A percentile compares a stretch with the other conserved stretches of the same genome.
phyloP scores from a whole-genome alignment of 192 early-diverging fungal genomes.

The Backusella tuberculispora region DNA sequence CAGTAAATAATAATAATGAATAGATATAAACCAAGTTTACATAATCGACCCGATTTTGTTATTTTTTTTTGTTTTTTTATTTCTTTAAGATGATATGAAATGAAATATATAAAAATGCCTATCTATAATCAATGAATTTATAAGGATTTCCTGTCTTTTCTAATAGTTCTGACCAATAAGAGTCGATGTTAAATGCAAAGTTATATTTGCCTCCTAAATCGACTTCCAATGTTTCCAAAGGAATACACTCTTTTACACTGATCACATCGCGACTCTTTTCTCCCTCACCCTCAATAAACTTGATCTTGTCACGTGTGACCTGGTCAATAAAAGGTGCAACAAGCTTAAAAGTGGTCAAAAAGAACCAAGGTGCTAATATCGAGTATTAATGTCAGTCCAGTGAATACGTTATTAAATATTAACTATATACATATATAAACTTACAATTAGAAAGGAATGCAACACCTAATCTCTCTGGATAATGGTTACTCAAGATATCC shows the following conservation, averaged over 20 bases:
- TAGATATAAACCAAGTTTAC: too few species aligned
- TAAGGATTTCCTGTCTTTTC: slow-evolving; percentile 39
- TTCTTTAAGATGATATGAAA: neutral
- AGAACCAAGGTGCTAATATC: slow-evolving; percentile 77
- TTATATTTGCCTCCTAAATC: slow-evolving; percentile 46
- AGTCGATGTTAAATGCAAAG: slow-evolving; percentile 70
- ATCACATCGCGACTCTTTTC: slow-evolving; percentile 21
- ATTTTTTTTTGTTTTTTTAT: too few species aligned
- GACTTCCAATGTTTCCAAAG: slow-evolving; percentile 25
- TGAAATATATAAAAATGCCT: slow-evolving; percentile 1
- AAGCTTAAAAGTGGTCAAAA: slow-evolving; percentile 81
- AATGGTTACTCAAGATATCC: slow-evolving; percentile 80
- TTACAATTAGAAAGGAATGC: slow-evolving; percentile 21
- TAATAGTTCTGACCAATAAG: slow-evolving; percentile 67
- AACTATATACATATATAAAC: neutral
- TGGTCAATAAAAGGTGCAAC: slow-evolving; percentile 91
- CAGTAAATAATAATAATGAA: too few species aligned
- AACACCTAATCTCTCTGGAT: slow-evolving; percentile 76
- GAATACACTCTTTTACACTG: slow-evolving; percentile 25
- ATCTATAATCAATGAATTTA: slow-evolving; percentile 37
- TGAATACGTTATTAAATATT: neutral
- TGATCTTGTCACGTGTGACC: slow-evolving; percentile 71
- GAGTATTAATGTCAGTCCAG: neutral
- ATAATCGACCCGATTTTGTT: too few species aligned
- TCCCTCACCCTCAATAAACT: slow-evolving; percentile 36